These are phyloP conservation scores for Candida hispaniensis DNA, from an alignment of 805 yeast genomes.

Conservation along the genomic window DNA sequence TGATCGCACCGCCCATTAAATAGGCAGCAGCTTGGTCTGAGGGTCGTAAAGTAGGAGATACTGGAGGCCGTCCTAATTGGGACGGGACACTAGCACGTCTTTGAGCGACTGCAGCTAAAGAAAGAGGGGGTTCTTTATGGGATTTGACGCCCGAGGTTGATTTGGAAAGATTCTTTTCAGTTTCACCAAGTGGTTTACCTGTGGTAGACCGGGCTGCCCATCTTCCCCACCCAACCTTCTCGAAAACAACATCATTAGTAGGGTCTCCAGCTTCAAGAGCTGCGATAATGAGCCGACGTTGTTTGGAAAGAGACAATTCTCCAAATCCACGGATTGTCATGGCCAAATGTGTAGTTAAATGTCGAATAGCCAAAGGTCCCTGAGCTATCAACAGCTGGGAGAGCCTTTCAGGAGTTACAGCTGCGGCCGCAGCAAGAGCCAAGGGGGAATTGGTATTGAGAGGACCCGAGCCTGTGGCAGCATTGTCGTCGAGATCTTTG, in stretches of 20 bases:
- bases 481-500: too few relatives aligned
- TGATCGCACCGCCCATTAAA: slow-evolving; percentile 14
- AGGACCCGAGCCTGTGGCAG: slow-evolving; percentile 22
- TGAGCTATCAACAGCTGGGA: slow-evolving; percentile 56
- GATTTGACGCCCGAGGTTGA: slow-evolving; percentile 1
- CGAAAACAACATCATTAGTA: slow-evolving; percentile 49
- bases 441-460: slow-evolving; percentile 66
- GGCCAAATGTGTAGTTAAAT: slow-evolving; percentile 69
- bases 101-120: slow-evolving; percentile 7
- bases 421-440: slow-evolving; percentile 77
- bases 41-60: slow-evolving; percentile 28
- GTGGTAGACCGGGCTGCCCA: slow-evolving; percentile 62
- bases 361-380: slow-evolving; percentile 87
- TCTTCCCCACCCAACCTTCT: slow-evolving; percentile 96
- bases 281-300: slow-evolving; percentile 79
- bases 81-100: slow-evolving; percentile 19
- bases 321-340: slow-evolving; percentile 70
- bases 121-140: too few relatives aligned
- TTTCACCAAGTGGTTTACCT: slow-evolving; percentile 17
- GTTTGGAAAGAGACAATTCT: slow-evolving; percentile 71
- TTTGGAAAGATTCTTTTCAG: slow-evolving; percentile 5
- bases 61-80: slow-evolving; percentile 24
- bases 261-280: slow-evolving; percentile 59
- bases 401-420: slow-evolving; percentile 69
- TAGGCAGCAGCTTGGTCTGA: slow-evolving; percentile 26